phyloP scores from a whole-genome alignment of 352 stramenopile genomes.

The Phytophthora macrochlamydospora region DNA sequence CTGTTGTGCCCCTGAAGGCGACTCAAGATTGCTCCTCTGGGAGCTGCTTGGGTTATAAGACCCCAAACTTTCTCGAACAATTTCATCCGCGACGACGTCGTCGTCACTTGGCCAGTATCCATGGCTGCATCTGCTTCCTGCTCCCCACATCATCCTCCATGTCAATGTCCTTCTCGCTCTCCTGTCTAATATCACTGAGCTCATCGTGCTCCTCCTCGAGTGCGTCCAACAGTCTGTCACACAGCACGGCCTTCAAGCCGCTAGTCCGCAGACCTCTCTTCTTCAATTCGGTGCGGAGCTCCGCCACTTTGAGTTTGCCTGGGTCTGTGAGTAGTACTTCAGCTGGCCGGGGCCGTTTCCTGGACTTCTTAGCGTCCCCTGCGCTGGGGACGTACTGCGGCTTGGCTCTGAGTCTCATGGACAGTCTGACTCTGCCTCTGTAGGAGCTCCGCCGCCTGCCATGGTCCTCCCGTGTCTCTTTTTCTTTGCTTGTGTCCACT shows the following conservation, averaged over 20 bases:
- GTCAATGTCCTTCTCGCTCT: constrained; percentile 22
- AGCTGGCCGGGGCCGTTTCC: constrained; percentile 46
- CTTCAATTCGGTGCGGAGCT: constrained; percentile 65
- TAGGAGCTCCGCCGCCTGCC: background rate
- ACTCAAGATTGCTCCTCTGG: constrained; percentile 12
- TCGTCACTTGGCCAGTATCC: background rate
- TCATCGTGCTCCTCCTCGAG: constrained; percentile 39
- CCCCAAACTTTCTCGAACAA: constrained; percentile 64
- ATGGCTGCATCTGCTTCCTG: constrained; percentile 5
- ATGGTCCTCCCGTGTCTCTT: constrained; percentile 1
- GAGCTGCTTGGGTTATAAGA: constrained; percentile 18
- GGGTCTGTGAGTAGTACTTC: constrained; percentile 15
- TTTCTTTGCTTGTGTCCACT: background rate
- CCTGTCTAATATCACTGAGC: constrained; percentile 9
- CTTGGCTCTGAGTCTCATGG: constrained; percentile 14
- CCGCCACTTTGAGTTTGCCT: constrained; percentile 47
- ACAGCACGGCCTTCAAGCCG: constrained; percentile 62
- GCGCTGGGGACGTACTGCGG: constrained; percentile 1
- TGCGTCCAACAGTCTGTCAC: constrained; percentile 53
- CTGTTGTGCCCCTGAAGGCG: background rate
- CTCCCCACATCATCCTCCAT: constrained; percentile 25
- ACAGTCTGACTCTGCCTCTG: constrained; percentile 7
- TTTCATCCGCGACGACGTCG: constrained; percentile 35
- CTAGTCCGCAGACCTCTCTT: constrained; percentile 55
- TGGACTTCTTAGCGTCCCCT: constrained; percentile 24